Conservation (phyloP, 208 protist species). For the Wallacemonas sp. region DNA sequence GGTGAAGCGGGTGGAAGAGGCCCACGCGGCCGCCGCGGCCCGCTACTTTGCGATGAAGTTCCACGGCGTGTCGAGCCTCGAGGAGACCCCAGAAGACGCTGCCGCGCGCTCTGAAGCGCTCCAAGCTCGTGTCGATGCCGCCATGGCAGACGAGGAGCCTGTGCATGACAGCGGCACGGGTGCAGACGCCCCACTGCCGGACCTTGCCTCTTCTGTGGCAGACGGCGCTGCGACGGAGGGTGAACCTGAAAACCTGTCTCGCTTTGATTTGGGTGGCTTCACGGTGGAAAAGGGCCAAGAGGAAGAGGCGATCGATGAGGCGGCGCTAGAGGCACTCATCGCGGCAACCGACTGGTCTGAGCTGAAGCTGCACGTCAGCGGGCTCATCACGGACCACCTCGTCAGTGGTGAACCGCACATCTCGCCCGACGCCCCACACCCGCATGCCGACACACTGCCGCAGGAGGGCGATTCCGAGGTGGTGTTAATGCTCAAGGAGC, state of each 20-base stretch:
- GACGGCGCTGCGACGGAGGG: not conserved
- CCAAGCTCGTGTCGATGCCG: slow-evolving; percentile 43
- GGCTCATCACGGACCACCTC: slow-evolving; percentile 83
- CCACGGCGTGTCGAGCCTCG: slow-evolving; percentile 24
- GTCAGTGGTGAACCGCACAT: slow-evolving; percentile 76
- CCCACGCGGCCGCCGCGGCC: slow-evolving; percentile 58
- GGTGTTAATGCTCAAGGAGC: slow-evolving; percentile 91
- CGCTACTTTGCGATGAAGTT: slow-evolving; percentile 66
- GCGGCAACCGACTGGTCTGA: slow-evolving; percentile 72
- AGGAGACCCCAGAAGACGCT: slow-evolving; percentile 17
- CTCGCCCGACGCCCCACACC: slow-evolving; percentile 67
- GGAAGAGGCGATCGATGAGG: slow-evolving; percentile 56
- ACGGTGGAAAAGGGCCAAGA: slow-evolving; percentile 26
- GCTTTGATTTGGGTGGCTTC: slow-evolving; percentile 44
- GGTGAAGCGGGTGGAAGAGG: slow-evolving; percentile 66
- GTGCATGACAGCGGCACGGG: too few relatives aligned
- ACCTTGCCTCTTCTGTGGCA: not conserved
- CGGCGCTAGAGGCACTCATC: slow-evolving; percentile 58
- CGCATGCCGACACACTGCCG: slow-evolving; percentile 85
- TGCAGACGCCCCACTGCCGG: too few relatives aligned
- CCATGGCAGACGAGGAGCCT: slow-evolving; percentile 13
- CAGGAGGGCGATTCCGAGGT: slow-evolving; percentile 82
- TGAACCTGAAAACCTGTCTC: slow-evolving; percentile 1
- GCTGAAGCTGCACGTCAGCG: slow-evolving; percentile 80
- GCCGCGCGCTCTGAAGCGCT: slow-evolving; percentile 49